Conservation (phyloP, 2,329 filamentous ascomycete genomes). For the Raffaelea arxii region DNA sequence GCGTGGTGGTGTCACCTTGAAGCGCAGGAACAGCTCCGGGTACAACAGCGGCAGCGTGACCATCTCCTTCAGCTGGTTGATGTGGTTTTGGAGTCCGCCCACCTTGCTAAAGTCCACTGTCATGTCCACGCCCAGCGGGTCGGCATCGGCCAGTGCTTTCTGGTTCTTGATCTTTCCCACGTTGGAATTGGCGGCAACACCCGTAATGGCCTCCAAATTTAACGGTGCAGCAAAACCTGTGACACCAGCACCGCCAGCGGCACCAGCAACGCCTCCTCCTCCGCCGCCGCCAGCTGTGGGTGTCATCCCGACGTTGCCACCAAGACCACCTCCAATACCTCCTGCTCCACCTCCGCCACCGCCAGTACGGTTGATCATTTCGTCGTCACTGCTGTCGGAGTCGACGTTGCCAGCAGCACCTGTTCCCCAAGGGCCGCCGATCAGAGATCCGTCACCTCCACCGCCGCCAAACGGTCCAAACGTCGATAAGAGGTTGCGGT, state of each 20-base stretch:
- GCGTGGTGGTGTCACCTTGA: constrained; percentile 87
- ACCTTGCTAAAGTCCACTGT: constrained; percentile 92
- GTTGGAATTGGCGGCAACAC: constrained; percentile 53
- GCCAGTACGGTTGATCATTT: constrained; percentile 38
- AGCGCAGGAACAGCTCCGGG: constrained; percentile 83
- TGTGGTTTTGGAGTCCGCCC: constrained; percentile 84
- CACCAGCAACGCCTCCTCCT: too few relatives aligned
- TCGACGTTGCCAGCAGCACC: constrained; percentile 71
- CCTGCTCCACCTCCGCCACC: constrained; percentile 36
- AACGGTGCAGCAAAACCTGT: constrained; percentile 17
- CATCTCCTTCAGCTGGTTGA: constrained; percentile 98
- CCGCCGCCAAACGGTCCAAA: constrained; percentile 89
- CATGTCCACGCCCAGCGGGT: constrained; percentile 86
- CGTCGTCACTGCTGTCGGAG: constrained; percentile 95
- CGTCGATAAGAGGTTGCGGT: constrained; percentile 78
- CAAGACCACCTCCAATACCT: too few relatives aligned
- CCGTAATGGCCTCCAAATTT: constrained; percentile 29
- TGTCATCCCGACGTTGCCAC: constrained; percentile 54
- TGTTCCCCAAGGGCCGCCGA: constrained; percentile 65
- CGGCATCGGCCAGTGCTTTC: constrained; percentile 84
- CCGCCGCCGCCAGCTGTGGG: constrained; percentile 43
- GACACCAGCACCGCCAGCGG: constrained; percentile 15
- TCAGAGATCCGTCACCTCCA: constrained; percentile 59
- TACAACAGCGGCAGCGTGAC: constrained; percentile 89
- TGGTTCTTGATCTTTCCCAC: constrained; percentile 90